Evolutionary conservation across 192 early-diverging fungal genomes (phyloP).

Genomic region (Tieghemiomyces parasiticus): DNA sequence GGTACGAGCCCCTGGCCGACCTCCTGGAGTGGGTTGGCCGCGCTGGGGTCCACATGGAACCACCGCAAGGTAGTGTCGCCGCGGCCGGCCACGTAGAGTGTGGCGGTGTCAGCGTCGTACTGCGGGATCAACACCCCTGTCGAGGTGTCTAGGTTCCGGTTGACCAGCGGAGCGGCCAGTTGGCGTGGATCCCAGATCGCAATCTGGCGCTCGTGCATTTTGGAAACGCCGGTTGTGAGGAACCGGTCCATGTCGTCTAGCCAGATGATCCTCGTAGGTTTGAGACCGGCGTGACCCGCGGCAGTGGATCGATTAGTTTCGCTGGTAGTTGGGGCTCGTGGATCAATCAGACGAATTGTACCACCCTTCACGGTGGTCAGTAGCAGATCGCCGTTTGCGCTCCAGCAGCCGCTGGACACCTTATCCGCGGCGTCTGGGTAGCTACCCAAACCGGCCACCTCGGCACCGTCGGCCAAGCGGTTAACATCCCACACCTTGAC

Average conservation of each 20-base stretch:
- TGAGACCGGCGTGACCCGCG: neutral
- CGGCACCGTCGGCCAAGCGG: neutral
- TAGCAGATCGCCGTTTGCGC: neutral
- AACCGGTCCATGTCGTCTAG: slow-evolving; percentile 45
- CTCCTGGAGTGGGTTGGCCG: slow-evolving; percentile 16
- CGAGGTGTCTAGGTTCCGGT: slow-evolving; percentile 45
- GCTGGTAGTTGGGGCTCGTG: neutral
- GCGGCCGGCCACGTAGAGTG: slow-evolving; percentile 51
- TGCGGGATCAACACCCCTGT: slow-evolving; percentile 55
- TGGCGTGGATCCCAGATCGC: slow-evolving; percentile 65
- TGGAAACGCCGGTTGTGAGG: slow-evolving; percentile 58
- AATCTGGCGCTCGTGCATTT: slow-evolving; percentile 46
- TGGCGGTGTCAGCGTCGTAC: slow-evolving; percentile 67
- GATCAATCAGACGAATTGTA: neutral
- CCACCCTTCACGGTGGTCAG: neutral
- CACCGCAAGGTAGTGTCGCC: slow-evolving; percentile 58
- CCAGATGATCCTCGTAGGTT: slow-evolving; percentile 43
- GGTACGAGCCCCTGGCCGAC: slow-evolving; percentile 20
- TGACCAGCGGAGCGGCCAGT: slow-evolving; percentile 36
- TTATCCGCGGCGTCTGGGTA: neutral
- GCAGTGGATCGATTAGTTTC: neutral
- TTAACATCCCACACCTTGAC: too few relatives aligned
- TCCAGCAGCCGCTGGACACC: neutral
- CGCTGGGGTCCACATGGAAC: slow-evolving; percentile 36
- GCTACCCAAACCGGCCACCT: too few relatives aligned